Percentiles rank a stretch among this genome's conserved stretches.
phyloP scores from a whole-genome alignment of 148 eudicot species.

The Cornus florida region DNA sequence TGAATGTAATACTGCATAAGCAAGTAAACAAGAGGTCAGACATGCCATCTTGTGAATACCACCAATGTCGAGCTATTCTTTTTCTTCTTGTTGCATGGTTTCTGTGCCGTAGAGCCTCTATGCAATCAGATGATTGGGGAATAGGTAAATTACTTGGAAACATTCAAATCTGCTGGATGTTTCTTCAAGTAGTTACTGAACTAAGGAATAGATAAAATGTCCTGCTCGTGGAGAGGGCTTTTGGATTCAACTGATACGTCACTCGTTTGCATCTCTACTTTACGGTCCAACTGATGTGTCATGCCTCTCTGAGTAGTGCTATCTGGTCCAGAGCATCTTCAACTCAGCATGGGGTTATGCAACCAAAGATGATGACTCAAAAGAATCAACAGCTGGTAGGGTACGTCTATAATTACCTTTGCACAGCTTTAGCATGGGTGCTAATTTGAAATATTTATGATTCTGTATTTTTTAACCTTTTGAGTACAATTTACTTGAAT shows the following conservation, averaged over 20 bases:
- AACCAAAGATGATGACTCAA: neutral
- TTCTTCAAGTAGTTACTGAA: neutral
- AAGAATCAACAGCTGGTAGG: neutral
- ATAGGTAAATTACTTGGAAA: neutral
- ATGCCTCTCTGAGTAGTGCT: neutral
- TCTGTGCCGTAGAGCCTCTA: neutral
- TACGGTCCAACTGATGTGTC: neutral
- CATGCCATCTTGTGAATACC: constrained; percentile 29
- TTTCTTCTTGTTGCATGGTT: constrained; percentile 25
- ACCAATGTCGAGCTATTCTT: constrained; percentile 20
- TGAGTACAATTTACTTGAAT: neutral
- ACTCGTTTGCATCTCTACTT: neutral
- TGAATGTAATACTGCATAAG: constrained; percentile 19
- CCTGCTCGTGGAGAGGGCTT: neutral
- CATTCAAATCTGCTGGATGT: neutral
- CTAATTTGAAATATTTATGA: neutral
- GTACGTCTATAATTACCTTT: neutral
- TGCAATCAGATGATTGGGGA: neutral
- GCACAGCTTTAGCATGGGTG: neutral
- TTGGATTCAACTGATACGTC: neutral
- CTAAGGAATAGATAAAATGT: neutral
- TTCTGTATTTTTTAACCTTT: neutral
- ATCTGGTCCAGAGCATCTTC: neutral
- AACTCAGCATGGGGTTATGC: constrained; percentile 1
- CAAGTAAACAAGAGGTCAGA: constrained; percentile 13